Evolutionary conservation across 1,284 basidiomycete genomes (phyloP).

Genomic region (Melampsora americana): DNA sequence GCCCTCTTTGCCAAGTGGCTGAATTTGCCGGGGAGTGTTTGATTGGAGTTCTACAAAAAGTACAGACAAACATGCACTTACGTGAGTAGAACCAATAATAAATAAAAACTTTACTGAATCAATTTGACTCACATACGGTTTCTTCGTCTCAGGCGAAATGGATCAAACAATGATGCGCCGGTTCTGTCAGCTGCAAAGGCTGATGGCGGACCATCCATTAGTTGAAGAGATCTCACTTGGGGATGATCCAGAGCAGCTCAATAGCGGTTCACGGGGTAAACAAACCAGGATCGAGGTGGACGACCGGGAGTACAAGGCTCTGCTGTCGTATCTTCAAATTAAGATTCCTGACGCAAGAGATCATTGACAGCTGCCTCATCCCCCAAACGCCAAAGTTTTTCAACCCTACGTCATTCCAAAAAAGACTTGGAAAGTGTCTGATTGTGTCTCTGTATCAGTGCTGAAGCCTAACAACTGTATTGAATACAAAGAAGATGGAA

Average conservation of each 20-base stretch:
- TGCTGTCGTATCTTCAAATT: not conserved
- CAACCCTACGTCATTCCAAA: not conserved
- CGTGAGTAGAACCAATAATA: conserved; percentile 3
- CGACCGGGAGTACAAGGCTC: not conserved
- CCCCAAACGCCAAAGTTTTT: not conserved
- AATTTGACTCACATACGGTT: not conserved
- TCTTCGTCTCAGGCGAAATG: conserved; percentile 6
- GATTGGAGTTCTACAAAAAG: conserved; percentile 28
- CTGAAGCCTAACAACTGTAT: conserved; percentile 17
- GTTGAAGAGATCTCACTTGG: not conserved
- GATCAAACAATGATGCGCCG: conserved; percentile 16
- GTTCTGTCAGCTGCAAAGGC: no score
- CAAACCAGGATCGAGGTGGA: not conserved
- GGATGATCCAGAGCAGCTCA: not conserved
- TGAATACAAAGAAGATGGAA: not conserved
- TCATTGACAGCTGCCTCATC: not conserved
- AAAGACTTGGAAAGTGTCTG: not conserved
- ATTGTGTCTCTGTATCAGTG: not conserved
- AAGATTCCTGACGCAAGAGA: not conserved
- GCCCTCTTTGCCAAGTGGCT: conserved; percentile 1
- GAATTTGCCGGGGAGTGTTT: conserved; percentile 20
- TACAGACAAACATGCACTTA: conserved; percentile 21
- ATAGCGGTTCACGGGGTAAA: no score
- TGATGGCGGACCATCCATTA: not conserved
- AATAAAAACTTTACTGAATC: not conserved